These are phyloP conservation scores for Cordyceps fumosorosea DNA, from an alignment of 2,329 filamentous ascomycete genomes.

Conservation along the genomic window DNA sequence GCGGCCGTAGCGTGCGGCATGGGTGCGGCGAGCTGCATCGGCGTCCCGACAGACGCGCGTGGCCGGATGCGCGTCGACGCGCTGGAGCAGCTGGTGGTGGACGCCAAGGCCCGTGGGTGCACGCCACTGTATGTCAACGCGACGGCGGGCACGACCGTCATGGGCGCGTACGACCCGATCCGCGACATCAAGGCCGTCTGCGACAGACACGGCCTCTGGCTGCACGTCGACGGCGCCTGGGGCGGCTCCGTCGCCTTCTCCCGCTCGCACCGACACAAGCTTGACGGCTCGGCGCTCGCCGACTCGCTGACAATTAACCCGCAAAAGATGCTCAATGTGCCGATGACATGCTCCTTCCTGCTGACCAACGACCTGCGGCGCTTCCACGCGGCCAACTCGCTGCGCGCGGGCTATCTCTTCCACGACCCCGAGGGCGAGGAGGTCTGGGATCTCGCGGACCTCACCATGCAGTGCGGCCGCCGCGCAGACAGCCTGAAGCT, in stretches of 20 bases:
- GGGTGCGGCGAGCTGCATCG: conserved; percentile 65
- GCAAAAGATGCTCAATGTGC: conserved; percentile 95
- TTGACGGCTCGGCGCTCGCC: conserved; percentile 66
- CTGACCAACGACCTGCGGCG: conserved; percentile 67
- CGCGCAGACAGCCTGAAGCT: conserved; percentile 81
- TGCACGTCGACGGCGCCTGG: conserved; percentile 91
- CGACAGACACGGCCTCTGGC: conserved; percentile 68
- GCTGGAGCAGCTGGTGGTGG: conserved; percentile 56
- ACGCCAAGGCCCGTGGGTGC: conserved; percentile 58
- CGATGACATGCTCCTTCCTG: conserved; percentile 85
- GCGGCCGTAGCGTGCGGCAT: conserved; percentile 84
- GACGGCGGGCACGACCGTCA: conserved; percentile 91
- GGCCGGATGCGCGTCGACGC: conserved; percentile 65
- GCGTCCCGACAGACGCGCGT: conserved; percentile 63
- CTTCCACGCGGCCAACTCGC: conserved; percentile 78
- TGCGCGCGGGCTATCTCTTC: conserved; percentile 81
- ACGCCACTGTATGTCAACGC: conserved; percentile 93
- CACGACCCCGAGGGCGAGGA: conserved; percentile 52
- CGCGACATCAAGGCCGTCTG: conserved; percentile 63
- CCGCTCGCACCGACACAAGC: conserved; percentile 50
- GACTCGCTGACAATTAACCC: conserved; percentile 87
- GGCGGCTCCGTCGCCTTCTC: conserved; percentile 80
- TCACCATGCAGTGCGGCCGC: conserved; percentile 89
- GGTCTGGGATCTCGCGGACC: conserved; percentile 82
- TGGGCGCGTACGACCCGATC: conserved; percentile 84